phyloP scores from a whole-genome alignment of 1,284 basidiomycete species.

The Salmacisia buchloeana region DNA sequence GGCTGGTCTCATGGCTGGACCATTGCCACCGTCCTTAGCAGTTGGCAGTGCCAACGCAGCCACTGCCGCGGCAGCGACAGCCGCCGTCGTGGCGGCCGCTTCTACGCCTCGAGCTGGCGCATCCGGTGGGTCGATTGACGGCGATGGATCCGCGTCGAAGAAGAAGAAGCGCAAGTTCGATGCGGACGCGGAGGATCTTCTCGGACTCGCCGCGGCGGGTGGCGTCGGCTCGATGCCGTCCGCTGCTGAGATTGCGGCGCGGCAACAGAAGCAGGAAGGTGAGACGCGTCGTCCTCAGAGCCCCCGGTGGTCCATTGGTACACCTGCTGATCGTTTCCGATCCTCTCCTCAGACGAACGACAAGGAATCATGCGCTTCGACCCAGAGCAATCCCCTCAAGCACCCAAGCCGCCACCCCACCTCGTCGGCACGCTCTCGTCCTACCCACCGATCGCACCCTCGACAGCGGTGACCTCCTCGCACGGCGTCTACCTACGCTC shows the following conservation, averaged over 20 bases:
- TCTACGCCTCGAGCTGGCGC: neutral
- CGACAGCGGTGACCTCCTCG: conserved; percentile 28
- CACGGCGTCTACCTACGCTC: conserved; percentile 48
- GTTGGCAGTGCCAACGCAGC: conserved; percentile 8
- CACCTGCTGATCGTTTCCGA: too few species aligned
- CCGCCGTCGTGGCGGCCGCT: neutral
- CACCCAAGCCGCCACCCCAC: conserved; percentile 36
- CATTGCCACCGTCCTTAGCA: neutral
- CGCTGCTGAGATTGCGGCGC: neutral
- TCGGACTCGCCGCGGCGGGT: neutral
- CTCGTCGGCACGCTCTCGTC: conserved; percentile 44
- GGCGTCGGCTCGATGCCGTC: neutral
- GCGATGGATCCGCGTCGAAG: neutral
- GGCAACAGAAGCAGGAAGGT: conserved; percentile 1
- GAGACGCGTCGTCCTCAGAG: neutral
- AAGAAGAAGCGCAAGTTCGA: conserved; percentile 8
- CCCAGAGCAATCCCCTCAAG: conserved; percentile 18
- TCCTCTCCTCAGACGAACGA: conserved; percentile 36
- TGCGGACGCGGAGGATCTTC: neutral
- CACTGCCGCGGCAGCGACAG: neutral
- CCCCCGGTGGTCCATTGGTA: too few species aligned
- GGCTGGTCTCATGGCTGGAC: neutral
- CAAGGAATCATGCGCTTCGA: conserved; percentile 45
- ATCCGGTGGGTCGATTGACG: neutral
- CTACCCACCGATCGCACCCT: conserved; percentile 34